Evolutionary conservation across 441 rosid species (phyloP).

Genomic region (Iberis amara): DNA sequence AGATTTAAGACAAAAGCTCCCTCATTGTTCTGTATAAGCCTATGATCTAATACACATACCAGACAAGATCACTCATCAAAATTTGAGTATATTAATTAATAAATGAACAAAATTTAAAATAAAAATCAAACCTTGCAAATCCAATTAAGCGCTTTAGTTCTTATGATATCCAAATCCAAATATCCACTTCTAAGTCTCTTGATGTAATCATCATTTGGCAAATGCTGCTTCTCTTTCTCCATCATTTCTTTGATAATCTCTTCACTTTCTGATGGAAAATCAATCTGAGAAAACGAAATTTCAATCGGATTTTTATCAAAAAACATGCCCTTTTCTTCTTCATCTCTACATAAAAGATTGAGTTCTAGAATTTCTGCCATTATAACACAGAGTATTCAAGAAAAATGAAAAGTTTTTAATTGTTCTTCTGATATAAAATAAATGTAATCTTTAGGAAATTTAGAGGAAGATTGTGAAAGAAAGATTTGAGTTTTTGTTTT

Average conservation of each 20-base stretch:
- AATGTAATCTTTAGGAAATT: conserved; percentile 28
- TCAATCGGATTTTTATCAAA: conserved; percentile 25
- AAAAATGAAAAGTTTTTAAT: too few relatives aligned
- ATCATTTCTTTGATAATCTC: conserved; percentile 46
- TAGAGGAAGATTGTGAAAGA: conserved; percentile 26
- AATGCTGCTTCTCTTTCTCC: conserved; percentile 40
- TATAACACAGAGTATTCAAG: conserved; percentile 18
- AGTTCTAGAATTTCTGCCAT: conserved; percentile 41
- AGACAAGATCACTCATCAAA: conserved; percentile 17
- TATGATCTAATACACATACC: conserved; percentile 7
- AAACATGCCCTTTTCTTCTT: conserved; percentile 26
- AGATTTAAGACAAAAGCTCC: conserved; percentile 9
- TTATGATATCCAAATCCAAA: conserved; percentile 43
- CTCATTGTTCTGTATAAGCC: conserved; percentile 5
- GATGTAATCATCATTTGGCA: conserved; percentile 48
- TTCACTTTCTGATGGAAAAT: conserved; percentile 35
- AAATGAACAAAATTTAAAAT: not conserved
- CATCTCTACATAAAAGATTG: conserved; percentile 39
- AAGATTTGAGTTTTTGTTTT: conserved; percentile 31
- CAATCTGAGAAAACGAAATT: conserved; percentile 36
- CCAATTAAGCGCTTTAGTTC: conserved; percentile 52
- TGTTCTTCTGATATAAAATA: conserved; percentile 14
- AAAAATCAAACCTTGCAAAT: conserved; percentile 42
- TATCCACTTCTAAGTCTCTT: conserved; percentile 42
- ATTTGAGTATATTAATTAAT: conserved; percentile 2